Percentiles rank a stretch among this genome's conserved stretches.
Conservation (phyloP, 257 asterid genomes). For the Plantago major region DNA sequence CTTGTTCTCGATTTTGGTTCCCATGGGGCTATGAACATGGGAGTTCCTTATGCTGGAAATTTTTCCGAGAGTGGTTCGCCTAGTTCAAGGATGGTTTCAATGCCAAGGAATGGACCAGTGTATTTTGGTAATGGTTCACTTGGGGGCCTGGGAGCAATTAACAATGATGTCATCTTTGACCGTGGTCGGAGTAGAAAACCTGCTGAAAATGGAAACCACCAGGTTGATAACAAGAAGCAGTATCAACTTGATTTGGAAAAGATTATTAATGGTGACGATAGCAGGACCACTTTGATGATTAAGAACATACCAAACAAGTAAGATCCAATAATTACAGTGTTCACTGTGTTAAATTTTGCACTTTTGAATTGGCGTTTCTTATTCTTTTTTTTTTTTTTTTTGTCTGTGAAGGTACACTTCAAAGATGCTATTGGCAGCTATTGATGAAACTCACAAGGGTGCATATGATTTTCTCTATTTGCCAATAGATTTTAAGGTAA, state of each 20-base stretch:
- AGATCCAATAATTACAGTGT: conserved; percentile 26
- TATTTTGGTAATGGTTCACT: conserved; percentile 68
- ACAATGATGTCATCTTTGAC: conserved; percentile 50
- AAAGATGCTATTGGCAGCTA: conserved; percentile 85
- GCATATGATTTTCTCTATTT: conserved; percentile 89
- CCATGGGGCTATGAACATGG: conserved; percentile 53
- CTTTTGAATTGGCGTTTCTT: conserved; percentile 13
- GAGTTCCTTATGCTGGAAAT: conserved; percentile 58
- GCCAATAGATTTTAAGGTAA: conserved; percentile 96
- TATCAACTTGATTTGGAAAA: conserved; percentile 89
- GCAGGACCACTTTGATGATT: conserved; percentile 88
- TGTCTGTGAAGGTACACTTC: conserved; percentile 73
- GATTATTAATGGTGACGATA: conserved; percentile 71
- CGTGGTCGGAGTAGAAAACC: conserved; percentile 69
- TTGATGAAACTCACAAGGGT: conserved; percentile 88
- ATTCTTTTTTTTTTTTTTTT: conserved; percentile 4
- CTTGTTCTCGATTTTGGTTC: conserved; percentile 39
- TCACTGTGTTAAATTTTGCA: conserved; percentile 3
- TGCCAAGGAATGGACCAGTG: conserved; percentile 61
- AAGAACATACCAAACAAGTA: conserved; percentile 98
- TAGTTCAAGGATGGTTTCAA: conserved; percentile 55
- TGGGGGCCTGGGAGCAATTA: conserved; percentile 47
- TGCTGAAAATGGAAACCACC: conserved; percentile 52
- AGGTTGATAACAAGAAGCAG: conserved; percentile 64
- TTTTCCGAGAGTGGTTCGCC: conserved; percentile 60